These are phyloP conservation scores for Collybia sordida DNA, from an alignment of 768 basidiomycete genomes.

Conservation along the genomic window DNA sequence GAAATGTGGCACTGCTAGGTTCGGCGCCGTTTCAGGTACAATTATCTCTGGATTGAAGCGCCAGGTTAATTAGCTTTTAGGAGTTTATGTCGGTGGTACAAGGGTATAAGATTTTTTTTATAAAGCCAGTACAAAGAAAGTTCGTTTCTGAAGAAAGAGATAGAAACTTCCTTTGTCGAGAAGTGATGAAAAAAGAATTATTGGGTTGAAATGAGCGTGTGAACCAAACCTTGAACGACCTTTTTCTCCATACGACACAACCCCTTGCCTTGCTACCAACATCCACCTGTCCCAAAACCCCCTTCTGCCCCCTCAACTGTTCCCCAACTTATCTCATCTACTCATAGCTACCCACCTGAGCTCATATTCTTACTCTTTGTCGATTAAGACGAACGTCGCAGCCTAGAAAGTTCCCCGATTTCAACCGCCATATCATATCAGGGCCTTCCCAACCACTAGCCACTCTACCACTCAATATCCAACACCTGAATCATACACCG, in stretches of 20 bases:
- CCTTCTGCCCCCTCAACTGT: background rate
- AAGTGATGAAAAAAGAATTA: too few relatives aligned
- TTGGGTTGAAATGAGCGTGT: background rate
- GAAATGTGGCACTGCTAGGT: too few relatives aligned
- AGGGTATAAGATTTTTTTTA: too few relatives aligned
- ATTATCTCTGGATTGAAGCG: too few relatives aligned
- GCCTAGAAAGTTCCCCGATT: background rate
- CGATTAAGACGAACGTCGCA: background rate
- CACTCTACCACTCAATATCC: constrained; percentile 1
- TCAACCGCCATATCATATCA: constrained; percentile 1
- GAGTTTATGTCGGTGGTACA: too few relatives aligned
- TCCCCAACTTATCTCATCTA: background rate
- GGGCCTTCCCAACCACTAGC: background rate
- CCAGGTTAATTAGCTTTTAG: too few relatives aligned
- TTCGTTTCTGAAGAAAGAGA: too few relatives aligned
- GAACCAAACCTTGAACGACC: background rate
- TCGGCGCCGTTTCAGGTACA: too few relatives aligned
- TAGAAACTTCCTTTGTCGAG: too few relatives aligned
- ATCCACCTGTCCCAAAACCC: background rate
- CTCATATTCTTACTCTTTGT: too few relatives aligned
- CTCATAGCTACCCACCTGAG: background rate
- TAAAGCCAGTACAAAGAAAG: too few relatives aligned
- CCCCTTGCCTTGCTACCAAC: background rate
- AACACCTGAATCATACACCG: background rate
- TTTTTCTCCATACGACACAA: constrained; percentile 1